phyloP scores from a whole-genome alignment of 257 asterid genomes.

The Solanum lignicaule region DNA sequence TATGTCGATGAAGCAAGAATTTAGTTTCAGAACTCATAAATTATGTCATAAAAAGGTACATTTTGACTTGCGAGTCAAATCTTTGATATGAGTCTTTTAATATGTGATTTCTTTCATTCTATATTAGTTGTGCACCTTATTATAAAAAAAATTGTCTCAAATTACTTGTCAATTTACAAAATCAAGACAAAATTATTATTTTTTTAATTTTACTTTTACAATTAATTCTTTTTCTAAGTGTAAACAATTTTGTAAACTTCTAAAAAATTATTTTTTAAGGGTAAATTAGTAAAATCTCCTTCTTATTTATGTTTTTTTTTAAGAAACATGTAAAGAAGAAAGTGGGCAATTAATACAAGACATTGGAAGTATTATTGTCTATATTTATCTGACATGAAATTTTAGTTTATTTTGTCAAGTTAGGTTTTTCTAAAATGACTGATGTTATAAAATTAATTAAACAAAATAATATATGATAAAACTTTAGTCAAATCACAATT shows the following conservation, averaged over 20 bases:
- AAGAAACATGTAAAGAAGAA: too few species aligned
- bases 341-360: neutral
- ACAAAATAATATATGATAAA: too few species aligned
- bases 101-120: accelerated
- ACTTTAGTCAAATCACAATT: neutral
- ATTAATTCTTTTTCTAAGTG: too few species aligned
- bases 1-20: too few species aligned
- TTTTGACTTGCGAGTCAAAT: neutral
- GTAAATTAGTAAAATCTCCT: neutral
- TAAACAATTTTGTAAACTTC: too few species aligned
- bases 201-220: too few species aligned
- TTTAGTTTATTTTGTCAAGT: neutral
- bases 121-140: neutral
- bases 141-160: too few species aligned
- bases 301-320: too few species aligned
- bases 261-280: neutral
- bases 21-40: too few species aligned
- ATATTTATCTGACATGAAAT: neutral
- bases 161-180: too few species aligned
- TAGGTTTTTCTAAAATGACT: neutral
- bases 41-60: neutral
- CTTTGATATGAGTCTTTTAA: too few species aligned
- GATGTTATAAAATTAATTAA: neutral
- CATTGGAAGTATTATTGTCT: neutral
- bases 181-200: too few species aligned